A percentile compares a stretch with the other conserved stretches of the same genome.
Evolutionary conservation across 1,139 yeast species (phyloP).

Genomic region (Kluyveromyces sp.): DNA sequence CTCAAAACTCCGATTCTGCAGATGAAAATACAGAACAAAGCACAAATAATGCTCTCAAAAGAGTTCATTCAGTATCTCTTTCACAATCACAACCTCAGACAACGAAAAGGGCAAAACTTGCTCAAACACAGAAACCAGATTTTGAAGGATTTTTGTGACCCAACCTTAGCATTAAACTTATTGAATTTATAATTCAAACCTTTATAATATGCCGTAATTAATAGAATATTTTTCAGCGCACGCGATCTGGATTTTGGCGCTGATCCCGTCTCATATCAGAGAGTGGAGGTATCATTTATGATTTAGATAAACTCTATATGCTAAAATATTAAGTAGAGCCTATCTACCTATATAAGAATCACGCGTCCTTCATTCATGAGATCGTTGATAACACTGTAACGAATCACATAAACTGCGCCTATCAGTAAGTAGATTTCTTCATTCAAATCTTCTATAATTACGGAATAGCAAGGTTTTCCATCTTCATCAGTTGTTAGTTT

Average conservation of each 20-base stretch:
- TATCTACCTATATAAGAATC: conserved; percentile 17
- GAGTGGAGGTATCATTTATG: not conserved
- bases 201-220: not conserved
- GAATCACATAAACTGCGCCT: conserved; percentile 70
- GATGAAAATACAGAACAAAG: not conserved
- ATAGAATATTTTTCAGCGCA: too few species aligned
- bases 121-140: conserved; percentile 15
- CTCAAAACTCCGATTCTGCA: not conserved
- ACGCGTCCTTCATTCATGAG: conserved; percentile 23
- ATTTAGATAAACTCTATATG: not conserved
- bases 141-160: conserved; percentile 4
- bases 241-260: too few species aligned
- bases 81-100: conserved; percentile 24
- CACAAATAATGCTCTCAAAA: conserved; percentile 9
- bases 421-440: conserved; percentile 58
- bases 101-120: conserved; percentile 27
- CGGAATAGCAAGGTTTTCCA: conserved; percentile 24
- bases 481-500: conserved; percentile 19
- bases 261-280: too few species aligned
- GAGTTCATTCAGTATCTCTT: conserved; percentile 21
- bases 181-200: not conserved
- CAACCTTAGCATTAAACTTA: not conserved
- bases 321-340: not conserved
- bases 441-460: conserved; percentile 26
- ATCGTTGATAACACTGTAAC: conserved; percentile 42